phyloP scores from a whole-genome alignment of 129 eudicot species.

The Arctium minus region DNA sequence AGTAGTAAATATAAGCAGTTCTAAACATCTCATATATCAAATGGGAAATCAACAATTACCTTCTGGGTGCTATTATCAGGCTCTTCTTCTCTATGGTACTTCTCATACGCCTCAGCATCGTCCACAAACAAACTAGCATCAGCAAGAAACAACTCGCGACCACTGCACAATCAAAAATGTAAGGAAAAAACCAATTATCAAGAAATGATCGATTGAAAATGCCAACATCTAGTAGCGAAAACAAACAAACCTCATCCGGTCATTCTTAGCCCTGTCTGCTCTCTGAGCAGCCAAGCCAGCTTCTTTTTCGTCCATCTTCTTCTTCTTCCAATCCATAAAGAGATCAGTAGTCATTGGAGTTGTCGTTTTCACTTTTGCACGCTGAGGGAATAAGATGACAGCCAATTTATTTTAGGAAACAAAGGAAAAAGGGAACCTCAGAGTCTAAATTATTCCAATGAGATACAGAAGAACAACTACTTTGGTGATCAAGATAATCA shows the following conservation, averaged over 20 bases:
- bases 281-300: constrained; percentile 84
- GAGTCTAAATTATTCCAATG: background rate
- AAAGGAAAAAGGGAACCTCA: background rate
- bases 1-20: background rate
- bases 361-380: constrained; percentile 66
- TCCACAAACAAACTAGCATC: constrained; percentile 91
- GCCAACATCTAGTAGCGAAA: background rate
- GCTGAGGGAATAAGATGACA: constrained; percentile 37
- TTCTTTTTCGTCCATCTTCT: constrained; percentile 73
- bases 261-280: constrained; percentile 97
- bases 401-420: background rate
- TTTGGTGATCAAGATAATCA: constrained; percentile 4
- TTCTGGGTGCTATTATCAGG: constrained; percentile 40
- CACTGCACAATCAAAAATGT: constrained; percentile 42
- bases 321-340: constrained; percentile 79
- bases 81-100: constrained; percentile 73
- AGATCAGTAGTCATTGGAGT: constrained; percentile 94
- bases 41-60: constrained; percentile 34
- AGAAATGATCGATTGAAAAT: background rate
- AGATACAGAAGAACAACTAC: background rate
- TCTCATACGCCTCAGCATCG: constrained; percentile 84
- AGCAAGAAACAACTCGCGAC: constrained; percentile 83
- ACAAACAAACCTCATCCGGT: constrained; percentile 76
- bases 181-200: background rate
- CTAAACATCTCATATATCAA: background rate